Percentiles rank a stretch among this genome's conserved stretches.
These are phyloP conservation scores for Fusarium sp. DNA, from an alignment of 2,329 filamentous ascomycete species.

Conservation along the genomic window DNA sequence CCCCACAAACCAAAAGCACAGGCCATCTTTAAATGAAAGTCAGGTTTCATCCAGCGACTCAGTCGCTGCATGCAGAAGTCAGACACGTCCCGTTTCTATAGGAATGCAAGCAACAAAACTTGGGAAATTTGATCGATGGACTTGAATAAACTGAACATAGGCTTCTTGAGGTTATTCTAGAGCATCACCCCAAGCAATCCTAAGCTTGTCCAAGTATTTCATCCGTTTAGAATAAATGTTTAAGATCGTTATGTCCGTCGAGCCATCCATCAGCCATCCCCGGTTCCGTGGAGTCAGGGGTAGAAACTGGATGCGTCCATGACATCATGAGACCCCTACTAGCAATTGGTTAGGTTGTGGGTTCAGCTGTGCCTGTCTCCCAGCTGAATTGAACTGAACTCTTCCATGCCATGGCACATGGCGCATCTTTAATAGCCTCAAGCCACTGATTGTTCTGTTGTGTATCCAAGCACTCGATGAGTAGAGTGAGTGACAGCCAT, in stretches of 20 bases:
- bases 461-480: neutral
- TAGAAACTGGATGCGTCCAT: slow-evolving; percentile 26
- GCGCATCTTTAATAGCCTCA: slow-evolving; percentile 14
- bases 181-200: neutral
- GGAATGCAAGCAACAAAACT: neutral
- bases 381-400: neutral
- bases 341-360: slow-evolving; percentile 14
- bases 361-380: slow-evolving; percentile 21
- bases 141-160: neutral
- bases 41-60: slow-evolving; percentile 23
- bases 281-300: slow-evolving; percentile 32
- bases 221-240: neutral
- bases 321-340: slow-evolving; percentile 42
- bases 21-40: slow-evolving; percentile 22
- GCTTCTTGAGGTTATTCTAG: neutral
- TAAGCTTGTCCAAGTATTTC: neutral
- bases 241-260: neutral
- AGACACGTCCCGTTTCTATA: neutral
- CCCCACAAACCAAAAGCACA: slow-evolving; percentile 33
- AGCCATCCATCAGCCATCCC: neutral
- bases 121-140: neutral
- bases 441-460: slow-evolving; percentile 3
- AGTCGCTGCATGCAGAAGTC: slow-evolving; percentile 21
- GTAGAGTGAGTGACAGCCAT: slow-evolving; percentile 44
- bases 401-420: slow-evolving; percentile 15